Percentiles rank a stretch among this genome's conserved stretches.
phyloP scores from a whole-genome alignment of 2,329 filamentous ascomycete genomes.

The Xylaria sp. region DNA sequence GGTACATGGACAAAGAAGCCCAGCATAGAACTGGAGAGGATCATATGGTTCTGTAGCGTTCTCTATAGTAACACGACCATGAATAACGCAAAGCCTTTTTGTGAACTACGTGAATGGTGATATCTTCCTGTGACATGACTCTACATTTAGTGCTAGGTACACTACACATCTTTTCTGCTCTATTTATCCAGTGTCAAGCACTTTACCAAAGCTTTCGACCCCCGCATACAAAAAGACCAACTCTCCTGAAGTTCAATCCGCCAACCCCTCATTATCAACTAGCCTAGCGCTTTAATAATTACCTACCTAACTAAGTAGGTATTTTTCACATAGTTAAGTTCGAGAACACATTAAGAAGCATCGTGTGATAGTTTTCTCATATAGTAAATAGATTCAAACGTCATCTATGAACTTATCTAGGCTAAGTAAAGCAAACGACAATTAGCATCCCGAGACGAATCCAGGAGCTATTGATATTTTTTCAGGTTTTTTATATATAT shows the following conservation, averaged over 20 bases:
- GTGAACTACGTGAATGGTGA: not conserved
- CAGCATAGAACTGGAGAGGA: not conserved
- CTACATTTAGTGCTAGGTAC: not conserved
- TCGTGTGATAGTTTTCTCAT: conserved; percentile 18
- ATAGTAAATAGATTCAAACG: conserved; percentile 38
- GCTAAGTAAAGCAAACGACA: conserved; percentile 22
- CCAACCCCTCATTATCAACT: not conserved
- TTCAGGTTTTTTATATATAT: not conserved
- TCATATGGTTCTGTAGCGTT: conserved; percentile 1
- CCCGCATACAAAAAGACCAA: not conserved
- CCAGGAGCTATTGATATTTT: conserved; percentile 17
- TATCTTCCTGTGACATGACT: not conserved
- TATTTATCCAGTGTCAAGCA: not conserved
- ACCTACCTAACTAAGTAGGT: not conserved
- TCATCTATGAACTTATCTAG: conserved; percentile 34
- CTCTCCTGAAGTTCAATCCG: not conserved
- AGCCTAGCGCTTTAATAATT: not conserved
- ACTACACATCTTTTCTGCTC: not conserved
- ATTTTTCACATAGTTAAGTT: not conserved
- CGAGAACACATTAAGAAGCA: not conserved
- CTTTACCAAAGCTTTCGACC: not conserved
- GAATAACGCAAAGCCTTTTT: conserved; percentile 3
- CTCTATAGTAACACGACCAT: conserved; percentile 13
- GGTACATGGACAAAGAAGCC: not conserved
- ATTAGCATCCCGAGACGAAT: conserved; percentile 15